A percentile compares a stretch with the other conserved stretches of the same genome.
phyloP scores from a whole-genome alignment of 176 grass and related monocot genomes.

The Juncus effusus region DNA sequence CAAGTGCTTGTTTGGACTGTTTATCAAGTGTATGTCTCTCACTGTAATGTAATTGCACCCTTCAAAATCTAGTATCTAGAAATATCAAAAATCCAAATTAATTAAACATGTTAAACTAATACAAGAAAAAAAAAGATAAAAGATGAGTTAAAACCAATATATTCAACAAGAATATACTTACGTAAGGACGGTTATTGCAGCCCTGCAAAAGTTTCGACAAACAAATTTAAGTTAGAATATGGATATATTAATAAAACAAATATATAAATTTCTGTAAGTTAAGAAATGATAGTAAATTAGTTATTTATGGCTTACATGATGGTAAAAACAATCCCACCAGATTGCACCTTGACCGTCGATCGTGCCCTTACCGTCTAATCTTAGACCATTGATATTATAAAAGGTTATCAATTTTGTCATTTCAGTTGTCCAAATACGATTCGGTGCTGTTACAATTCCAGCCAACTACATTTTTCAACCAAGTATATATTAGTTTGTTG shows the following conservation, averaged over 20 bases:
- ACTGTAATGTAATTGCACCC: constrained; percentile 37
- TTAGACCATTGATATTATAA: constrained; percentile 27
- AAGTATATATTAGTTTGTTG: not conserved
- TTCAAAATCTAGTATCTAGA: constrained; percentile 40
- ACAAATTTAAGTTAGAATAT: constrained; percentile 9
- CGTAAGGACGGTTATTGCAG: constrained; percentile 34
- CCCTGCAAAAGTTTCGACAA: constrained; percentile 30
- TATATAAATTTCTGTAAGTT: too few relatives aligned
- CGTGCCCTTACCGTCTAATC: constrained; percentile 36
- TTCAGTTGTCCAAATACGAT: constrained; percentile 32
- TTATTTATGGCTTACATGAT: constrained; percentile 22
- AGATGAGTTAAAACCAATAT: too few relatives aligned
- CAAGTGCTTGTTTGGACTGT: constrained; percentile 59
- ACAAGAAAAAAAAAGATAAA: not conserved
- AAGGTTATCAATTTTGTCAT: constrained; percentile 39
- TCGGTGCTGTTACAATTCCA: constrained; percentile 52
- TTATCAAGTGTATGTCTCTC: constrained; percentile 34
- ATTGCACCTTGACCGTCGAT: constrained; percentile 56
- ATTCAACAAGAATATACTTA: constrained; percentile 35
- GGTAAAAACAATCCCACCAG: constrained; percentile 56
- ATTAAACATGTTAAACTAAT: not conserved
- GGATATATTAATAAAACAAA: not conserved
- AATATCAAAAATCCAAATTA: too few relatives aligned
- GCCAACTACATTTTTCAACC: constrained; percentile 35
- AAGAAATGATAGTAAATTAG: not conserved